Percentiles rank a stretch among this genome's conserved stretches.
phyloP scores from a whole-genome alignment of 345 rosid species.

The Linum trigynum region DNA sequence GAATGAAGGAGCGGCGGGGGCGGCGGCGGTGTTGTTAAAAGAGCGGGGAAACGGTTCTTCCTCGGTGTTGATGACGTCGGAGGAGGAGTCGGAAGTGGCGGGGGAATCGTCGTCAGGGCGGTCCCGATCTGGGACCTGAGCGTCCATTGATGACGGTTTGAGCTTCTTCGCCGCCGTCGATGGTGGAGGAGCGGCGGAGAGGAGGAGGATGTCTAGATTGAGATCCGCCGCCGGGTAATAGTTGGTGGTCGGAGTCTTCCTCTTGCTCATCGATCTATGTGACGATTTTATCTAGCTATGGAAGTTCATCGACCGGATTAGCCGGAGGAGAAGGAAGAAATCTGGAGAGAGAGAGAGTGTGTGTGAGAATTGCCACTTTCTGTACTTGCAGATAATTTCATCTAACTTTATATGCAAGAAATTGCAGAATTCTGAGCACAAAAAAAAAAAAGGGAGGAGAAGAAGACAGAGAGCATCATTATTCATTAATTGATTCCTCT shows the following conservation, averaged over 20 bases:
- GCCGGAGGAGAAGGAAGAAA: background rate
- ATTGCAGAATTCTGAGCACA: background rate
- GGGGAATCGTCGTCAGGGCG: constrained; percentile 34
- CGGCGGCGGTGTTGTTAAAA: constrained; percentile 19
- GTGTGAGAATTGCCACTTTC: no score
- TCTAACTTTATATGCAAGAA: no score
- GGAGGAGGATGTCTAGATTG: constrained; percentile 34
- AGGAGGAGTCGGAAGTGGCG: constrained; percentile 43
- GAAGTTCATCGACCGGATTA: constrained; percentile 3
- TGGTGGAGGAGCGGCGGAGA: constrained; percentile 3
- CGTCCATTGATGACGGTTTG: background rate
- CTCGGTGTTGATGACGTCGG: constrained; percentile 18
- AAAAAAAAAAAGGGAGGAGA: constrained; percentile 6
- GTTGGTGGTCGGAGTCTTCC: constrained; percentile 4
- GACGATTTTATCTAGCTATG: background rate
- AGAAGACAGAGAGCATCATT: background rate
- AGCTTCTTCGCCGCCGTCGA: constrained; percentile 19
- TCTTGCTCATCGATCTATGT: background rate
- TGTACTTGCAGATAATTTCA: no score
- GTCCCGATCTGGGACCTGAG: background rate
- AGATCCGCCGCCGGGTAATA: constrained; percentile 42
- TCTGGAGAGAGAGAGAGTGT: background rate
- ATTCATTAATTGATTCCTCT: no score
- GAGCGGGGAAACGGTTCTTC: constrained; percentile 29
- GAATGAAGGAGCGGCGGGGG: constrained; percentile 20